Evolutionary conservation across 768 basidiomycete species (phyloP).

Genomic region (Tulasnella sp.): DNA sequence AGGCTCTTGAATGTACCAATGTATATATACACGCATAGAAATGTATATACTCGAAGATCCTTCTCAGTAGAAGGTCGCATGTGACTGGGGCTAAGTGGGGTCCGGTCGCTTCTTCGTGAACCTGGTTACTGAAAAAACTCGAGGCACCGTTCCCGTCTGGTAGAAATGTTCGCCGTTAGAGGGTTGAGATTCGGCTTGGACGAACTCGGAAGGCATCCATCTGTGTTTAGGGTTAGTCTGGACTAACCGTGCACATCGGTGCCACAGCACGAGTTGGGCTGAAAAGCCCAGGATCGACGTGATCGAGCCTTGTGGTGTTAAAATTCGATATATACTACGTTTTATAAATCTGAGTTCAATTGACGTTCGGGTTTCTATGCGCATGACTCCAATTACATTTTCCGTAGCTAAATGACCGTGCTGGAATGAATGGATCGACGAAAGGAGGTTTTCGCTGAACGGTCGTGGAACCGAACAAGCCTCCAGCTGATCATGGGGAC

Average conservation of each 20-base stretch:
- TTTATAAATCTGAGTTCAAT: too few relatives aligned
- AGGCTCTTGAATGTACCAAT: too few relatives aligned
- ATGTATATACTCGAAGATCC: too few relatives aligned
- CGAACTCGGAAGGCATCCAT: neutral
- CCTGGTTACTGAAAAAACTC: neutral
- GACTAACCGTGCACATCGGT: neutral
- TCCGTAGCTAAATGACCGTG: neutral
- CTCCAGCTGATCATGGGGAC: too few relatives aligned
- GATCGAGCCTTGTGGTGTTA: neutral
- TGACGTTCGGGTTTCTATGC: too few relatives aligned
- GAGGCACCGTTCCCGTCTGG: too few relatives aligned
- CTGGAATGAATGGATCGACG: neutral
- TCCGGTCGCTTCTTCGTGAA: too few relatives aligned
- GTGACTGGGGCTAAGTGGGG: too few relatives aligned
- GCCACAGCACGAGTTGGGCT: neutral
- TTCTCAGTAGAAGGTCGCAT: too few relatives aligned
- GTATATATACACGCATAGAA: too few relatives aligned
- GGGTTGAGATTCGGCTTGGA: neutral
- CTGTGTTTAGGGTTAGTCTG: neutral
- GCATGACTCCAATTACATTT: too few relatives aligned
- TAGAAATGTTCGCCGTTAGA: neutral
- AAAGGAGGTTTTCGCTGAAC: neutral
- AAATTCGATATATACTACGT: neutral
- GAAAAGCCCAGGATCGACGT: neutral
- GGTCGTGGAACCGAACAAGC: too few relatives aligned